Percentiles rank a stretch among this genome's conserved stretches.
phyloP scores from a whole-genome alignment of 2,329 filamentous ascomycete genomes.

The Phialophora verrucosa region DNA sequence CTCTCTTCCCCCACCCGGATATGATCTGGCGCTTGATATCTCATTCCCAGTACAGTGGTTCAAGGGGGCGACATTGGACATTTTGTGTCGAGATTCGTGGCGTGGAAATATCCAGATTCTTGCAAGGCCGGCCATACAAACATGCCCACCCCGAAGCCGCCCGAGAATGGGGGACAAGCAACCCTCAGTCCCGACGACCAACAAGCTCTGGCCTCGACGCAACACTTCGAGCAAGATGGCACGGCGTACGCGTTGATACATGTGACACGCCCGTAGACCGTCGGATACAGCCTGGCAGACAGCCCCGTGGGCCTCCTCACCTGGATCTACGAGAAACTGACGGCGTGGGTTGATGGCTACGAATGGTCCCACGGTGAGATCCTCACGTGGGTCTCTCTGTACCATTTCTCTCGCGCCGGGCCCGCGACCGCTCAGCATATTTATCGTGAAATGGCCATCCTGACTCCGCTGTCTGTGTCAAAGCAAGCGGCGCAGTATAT shows the following conservation, averaged over 20 bases:
- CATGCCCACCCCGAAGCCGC: constrained; percentile 54
- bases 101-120: constrained; percentile 60
- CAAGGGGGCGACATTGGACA: constrained; percentile 75
- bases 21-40: constrained; percentile 3
- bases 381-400: constrained; percentile 74
- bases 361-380: constrained; percentile 77
- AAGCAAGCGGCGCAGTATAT: constrained; percentile 8
- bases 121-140: constrained; percentile 69
- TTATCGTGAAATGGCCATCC: constrained; percentile 67
- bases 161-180: constrained; percentile 54
- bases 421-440: constrained; percentile 70
- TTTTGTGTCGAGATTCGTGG: constrained; percentile 67
- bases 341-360: constrained; percentile 76
- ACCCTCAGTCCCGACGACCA: constrained; percentile 61
- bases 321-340: constrained; percentile 82
- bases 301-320: constrained; percentile 72
- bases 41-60: constrained; percentile 40
- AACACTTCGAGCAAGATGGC: too few species aligned
- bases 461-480: neutral
- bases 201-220: too few species aligned
- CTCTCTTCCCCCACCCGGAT: too few species aligned
- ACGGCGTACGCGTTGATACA: constrained; percentile 51
- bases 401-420: constrained; percentile 72
- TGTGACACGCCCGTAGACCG: constrained; percentile 71
- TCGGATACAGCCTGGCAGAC: constrained; percentile 72